A percentile compares a stretch with the other conserved stretches of the same genome.
Conservation (phyloP, 305 asterid species). For the Solanum hybrid region DNA sequence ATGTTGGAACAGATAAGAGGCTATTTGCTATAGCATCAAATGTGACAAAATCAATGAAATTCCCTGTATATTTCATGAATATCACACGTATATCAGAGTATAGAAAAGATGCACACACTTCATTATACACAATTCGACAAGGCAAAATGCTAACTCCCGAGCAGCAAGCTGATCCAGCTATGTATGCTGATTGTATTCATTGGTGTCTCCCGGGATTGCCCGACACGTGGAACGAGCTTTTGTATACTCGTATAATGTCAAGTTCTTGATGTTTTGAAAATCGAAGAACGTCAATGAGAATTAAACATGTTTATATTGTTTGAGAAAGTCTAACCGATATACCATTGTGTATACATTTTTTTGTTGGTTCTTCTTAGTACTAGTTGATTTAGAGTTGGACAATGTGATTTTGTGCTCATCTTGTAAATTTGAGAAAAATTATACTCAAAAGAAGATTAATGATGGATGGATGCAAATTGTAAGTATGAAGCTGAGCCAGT, state of each 20-base stretch:
- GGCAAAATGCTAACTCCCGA: neutral
- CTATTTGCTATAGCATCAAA: conserved; percentile 25
- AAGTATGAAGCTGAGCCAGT: neutral
- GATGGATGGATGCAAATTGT: neutral
- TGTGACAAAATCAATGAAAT: conserved; percentile 6
- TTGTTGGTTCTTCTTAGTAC: neutral
- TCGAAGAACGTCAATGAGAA: neutral
- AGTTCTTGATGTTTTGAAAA: neutral
- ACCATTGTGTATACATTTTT: neutral
- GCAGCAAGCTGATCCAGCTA: conserved; percentile 14
- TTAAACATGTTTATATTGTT: neutral
- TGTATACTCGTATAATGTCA: conserved; percentile 14
- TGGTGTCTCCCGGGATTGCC: conserved; percentile 41
- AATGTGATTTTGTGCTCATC: neutral
- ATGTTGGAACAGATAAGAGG: conserved; percentile 14
- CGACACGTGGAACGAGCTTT: conserved; percentile 29
- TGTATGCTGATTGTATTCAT: conserved; percentile 34
- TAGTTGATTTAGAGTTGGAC: neutral
- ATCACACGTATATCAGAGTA: conserved; percentile 41
- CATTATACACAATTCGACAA: conserved; percentile 23
- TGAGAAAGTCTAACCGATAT: neutral
- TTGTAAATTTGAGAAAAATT: neutral
- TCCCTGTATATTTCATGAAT: conserved; percentile 37
- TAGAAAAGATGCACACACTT: conserved; percentile 50
- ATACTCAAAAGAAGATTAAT: too few species aligned